Percentiles rank a stretch among this genome's conserved stretches.
Evolutionary conservation across 139 green algal species (phyloP).

Genomic region (Volvox reticuliferus): DNA sequence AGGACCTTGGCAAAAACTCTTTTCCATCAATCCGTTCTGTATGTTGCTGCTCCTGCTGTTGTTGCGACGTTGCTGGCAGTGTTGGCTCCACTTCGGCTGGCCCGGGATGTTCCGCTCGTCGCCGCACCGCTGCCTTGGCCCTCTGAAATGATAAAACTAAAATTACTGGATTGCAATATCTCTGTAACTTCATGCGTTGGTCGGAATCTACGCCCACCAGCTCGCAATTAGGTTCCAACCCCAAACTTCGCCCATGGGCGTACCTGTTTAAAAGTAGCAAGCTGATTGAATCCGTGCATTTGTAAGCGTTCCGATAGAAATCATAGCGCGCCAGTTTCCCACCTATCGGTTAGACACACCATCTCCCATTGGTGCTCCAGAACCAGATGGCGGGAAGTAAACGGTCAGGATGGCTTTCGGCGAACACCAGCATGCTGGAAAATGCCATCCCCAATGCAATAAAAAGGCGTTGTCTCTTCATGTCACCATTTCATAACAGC

Average conservation of each 20-base stretch:
- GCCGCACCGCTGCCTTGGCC: not conserved
- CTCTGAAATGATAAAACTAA: not conserved
- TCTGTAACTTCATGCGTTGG: not conserved
- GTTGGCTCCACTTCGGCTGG: not conserved
- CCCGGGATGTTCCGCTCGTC: not conserved
- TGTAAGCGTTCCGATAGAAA: not conserved
- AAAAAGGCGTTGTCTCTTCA: too few species aligned
- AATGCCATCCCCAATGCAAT: too few species aligned
- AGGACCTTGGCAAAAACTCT: not conserved
- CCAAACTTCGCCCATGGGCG: not conserved
- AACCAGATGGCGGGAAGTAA: not conserved
- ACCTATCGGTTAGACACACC: not conserved
- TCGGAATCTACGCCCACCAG: not conserved
- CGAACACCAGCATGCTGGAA: too few species aligned
- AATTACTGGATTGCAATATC: not conserved
- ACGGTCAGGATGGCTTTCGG: not conserved
- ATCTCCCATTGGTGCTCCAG: not conserved
- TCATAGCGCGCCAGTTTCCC: not conserved
- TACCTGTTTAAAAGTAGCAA: conserved; percentile 31
- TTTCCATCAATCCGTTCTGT: not conserved
- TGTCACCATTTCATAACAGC: not conserved
- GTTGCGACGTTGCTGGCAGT: not conserved
- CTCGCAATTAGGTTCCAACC: not conserved
- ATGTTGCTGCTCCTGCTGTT: not conserved
- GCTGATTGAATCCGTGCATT: conserved; percentile 28